Evolutionary conservation across 2,329 filamentous ascomycete species (phyloP).

Genomic region (Monosporascus sp.): DNA sequence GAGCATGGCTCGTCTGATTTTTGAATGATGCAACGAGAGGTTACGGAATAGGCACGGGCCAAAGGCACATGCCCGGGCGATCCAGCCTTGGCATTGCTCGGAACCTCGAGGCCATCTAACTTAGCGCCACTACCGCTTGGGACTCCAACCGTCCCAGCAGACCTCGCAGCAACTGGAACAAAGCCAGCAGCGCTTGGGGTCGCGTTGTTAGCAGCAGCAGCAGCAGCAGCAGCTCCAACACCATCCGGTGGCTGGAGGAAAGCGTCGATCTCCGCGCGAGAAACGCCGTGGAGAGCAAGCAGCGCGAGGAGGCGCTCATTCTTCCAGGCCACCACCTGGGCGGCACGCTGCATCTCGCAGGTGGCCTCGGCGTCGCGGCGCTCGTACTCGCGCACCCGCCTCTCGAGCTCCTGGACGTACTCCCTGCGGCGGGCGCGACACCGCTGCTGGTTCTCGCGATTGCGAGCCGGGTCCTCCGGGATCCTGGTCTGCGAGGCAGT

Average conservation of each 20-base stretch:
- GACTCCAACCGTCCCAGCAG: background rate
- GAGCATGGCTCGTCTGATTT: no score
- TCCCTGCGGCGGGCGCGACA: conserved; percentile 47
- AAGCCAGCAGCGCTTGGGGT: background rate
- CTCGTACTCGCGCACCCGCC: conserved; percentile 42
- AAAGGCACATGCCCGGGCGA: no score
- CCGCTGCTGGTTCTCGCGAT: conserved; percentile 49
- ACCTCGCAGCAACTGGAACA: background rate
- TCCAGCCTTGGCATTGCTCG: no score
- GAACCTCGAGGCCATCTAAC: no score
- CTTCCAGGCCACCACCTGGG: conserved; percentile 43
- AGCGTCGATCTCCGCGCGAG: conserved; percentile 33
- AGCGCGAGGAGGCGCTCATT: conserved; percentile 42
- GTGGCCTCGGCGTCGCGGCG: conserved; percentile 43
- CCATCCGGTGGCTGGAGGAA: conserved; percentile 34
- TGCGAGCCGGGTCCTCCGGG: conserved; percentile 14
- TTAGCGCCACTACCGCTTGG: no score
- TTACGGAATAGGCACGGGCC: no score
- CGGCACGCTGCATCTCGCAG: conserved; percentile 49
- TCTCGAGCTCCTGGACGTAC: conserved; percentile 44
- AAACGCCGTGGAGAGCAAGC: conserved; percentile 35
- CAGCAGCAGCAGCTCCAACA: conserved; percentile 5
- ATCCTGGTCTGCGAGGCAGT: conserved; percentile 13
- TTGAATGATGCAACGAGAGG: no score
- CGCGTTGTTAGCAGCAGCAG: background rate